Percentiles rank a stretch among this genome's conserved stretches.
Conservation (phyloP, 2,329 filamentous ascomycete species). For the Penicillium sp. region DNA sequence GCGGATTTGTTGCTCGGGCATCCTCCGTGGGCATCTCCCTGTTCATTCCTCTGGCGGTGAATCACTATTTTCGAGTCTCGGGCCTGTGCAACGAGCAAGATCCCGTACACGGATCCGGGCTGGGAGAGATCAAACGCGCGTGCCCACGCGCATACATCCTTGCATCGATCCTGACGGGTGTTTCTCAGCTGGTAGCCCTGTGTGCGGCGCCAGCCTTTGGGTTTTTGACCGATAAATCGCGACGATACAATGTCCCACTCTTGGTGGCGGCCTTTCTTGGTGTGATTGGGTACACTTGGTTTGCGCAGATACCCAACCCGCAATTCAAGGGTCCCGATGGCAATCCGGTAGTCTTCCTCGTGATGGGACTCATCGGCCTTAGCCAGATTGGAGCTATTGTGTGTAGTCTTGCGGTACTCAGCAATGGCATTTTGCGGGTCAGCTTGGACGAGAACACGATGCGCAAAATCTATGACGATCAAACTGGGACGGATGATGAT, state of each 20-base stretch:
- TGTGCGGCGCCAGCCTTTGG: conserved; percentile 85
- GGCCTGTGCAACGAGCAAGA: conserved; percentile 67
- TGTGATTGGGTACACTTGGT: conserved; percentile 72
- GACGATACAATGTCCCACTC: conserved; percentile 70
- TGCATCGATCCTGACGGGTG: conserved; percentile 81
- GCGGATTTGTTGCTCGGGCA: conserved; percentile 90
- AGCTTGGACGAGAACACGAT: conserved; percentile 18
- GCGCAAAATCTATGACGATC: conserved; percentile 16
- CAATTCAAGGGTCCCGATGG: conserved; percentile 72
- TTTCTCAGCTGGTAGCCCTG: conserved; percentile 83
- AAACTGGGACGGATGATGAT: conserved; percentile 1
- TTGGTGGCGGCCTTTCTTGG: conserved; percentile 71
- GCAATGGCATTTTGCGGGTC: conserved; percentile 68
- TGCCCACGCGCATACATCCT: conserved; percentile 86
- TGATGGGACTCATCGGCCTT: conserved; percentile 79
- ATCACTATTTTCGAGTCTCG: conserved; percentile 80
- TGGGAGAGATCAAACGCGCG: conserved; percentile 72
- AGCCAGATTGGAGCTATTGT: conserved; percentile 97
- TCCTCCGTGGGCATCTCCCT: conserved; percentile 94
- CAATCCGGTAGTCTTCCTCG: conserved; percentile 67
- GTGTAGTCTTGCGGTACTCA: conserved; percentile 86
- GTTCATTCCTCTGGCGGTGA: conserved; percentile 91
- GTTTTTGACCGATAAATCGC: conserved; percentile 71
- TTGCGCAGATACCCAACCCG: conserved; percentile 75
- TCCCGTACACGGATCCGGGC: conserved; percentile 28